phyloP scores from a whole-genome alignment of 2,329 filamentous ascomycete species.

The Sporothrix curviconia region DNA sequence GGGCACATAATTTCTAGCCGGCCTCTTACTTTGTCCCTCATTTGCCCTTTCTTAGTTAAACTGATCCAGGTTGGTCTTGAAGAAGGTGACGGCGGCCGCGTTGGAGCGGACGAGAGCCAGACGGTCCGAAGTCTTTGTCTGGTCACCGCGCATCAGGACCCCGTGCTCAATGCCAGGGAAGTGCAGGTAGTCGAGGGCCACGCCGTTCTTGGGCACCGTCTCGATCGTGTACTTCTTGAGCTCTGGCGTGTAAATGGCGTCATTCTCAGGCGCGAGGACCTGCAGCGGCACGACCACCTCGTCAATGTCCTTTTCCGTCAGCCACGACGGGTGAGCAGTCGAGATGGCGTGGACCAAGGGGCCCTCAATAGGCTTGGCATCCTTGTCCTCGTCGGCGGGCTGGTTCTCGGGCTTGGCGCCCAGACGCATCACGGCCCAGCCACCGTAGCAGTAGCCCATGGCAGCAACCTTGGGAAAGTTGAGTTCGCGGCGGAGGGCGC shows the following conservation, averaged over 20 bases:
- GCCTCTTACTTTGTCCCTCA: no score
- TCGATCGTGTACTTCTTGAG: constrained; percentile 38
- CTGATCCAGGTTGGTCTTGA: constrained; percentile 25
- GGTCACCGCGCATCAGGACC: constrained; percentile 38
- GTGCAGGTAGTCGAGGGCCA: constrained; percentile 44
- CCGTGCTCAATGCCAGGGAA: constrained; percentile 45
- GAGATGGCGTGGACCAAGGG: constrained; percentile 40
- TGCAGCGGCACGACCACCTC: constrained; percentile 42
- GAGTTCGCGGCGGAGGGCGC: constrained; percentile 29
- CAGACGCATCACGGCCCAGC: constrained; percentile 44
- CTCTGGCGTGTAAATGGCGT: constrained; percentile 36
- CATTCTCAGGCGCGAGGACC: constrained; percentile 43
- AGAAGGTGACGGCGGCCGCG: constrained; percentile 41
- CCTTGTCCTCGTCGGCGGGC: constrained; percentile 4
- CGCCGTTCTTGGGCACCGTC: constrained; percentile 30
- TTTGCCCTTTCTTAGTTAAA: neutral
- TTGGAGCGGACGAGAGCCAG: constrained; percentile 42
- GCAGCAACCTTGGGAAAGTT: constrained; percentile 31
- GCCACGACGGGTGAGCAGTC: constrained; percentile 37
- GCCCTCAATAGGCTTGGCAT: constrained; percentile 16
- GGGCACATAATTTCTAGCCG: no score
- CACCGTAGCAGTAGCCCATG: constrained; percentile 45
- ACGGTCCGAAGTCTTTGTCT: constrained; percentile 32
- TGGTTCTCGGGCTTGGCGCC: constrained; percentile 29
- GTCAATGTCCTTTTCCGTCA: constrained; percentile 41